Evolutionary conservation across 2,329 filamentous ascomycete species (phyloP).

Genomic region (Cytospora mali): DNA sequence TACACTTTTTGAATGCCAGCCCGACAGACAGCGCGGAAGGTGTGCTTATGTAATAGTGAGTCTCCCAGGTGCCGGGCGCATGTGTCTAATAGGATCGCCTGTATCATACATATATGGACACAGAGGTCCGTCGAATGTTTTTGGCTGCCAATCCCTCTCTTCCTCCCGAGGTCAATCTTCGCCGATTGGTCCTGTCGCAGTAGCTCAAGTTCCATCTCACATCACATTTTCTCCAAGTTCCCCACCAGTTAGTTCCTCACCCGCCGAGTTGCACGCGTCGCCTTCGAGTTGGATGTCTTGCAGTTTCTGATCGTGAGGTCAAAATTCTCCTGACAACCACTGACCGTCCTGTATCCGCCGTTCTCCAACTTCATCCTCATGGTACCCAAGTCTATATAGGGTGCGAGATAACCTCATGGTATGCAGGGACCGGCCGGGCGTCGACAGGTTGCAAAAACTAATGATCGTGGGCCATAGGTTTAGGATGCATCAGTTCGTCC

Average conservation of each 20-base stretch:
- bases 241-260: constrained; percentile 73
- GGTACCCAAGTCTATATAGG: constrained; percentile 90
- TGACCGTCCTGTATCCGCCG: constrained; percentile 78
- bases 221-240: constrained; percentile 75
- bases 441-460: constrained; percentile 87
- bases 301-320: constrained; percentile 86
- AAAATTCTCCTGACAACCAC: constrained; percentile 84
- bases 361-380: constrained; percentile 74
- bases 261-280: constrained; percentile 73
- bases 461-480: constrained; percentile 66
- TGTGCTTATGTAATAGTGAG: no score
- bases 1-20: no score
- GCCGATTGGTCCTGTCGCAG: no score
- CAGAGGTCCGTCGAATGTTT: no score
- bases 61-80: no score
- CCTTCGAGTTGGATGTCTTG: constrained; percentile 80
- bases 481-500: constrained; percentile 73
- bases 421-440: constrained; percentile 88
- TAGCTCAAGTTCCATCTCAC: constrained; percentile 59
- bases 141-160: no score
- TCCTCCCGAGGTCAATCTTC: no score
- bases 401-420: constrained; percentile 91
- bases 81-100: no score
- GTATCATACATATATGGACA: no score
- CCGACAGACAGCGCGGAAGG: no score